phyloP scores from a whole-genome alignment of 2,329 filamentous ascomycete species.

The Trichoderma guizhouense region DNA sequence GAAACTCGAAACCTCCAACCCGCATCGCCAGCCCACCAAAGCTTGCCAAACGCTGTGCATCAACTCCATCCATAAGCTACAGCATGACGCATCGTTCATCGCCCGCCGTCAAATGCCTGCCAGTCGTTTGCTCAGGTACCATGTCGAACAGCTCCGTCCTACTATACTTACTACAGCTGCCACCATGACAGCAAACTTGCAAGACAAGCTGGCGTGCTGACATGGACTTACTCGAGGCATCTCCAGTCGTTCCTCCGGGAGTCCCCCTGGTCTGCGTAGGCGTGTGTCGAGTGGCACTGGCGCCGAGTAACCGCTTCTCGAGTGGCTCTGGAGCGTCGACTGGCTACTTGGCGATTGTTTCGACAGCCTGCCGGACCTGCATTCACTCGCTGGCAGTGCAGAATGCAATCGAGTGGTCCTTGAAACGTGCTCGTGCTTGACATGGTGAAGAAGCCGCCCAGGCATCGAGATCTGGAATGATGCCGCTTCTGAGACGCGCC shows the following conservation, averaged over 20 bases:
- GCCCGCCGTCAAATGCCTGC: not conserved
- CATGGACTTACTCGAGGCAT: too few species aligned
- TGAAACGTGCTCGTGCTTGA: slow-evolving; percentile 8
- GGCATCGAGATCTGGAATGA: not conserved
- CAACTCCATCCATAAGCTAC: not conserved
- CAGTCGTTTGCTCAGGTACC: slow-evolving; percentile 8
- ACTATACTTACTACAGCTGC: not conserved
- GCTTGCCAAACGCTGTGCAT: not conserved
- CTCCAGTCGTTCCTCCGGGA: not conserved
- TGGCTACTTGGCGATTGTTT: slow-evolving; percentile 8
- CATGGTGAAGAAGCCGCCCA: not conserved
- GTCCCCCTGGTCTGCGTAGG: not conserved
- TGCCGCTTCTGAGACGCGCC: slow-evolving; percentile 14
- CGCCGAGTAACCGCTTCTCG: slow-evolving; percentile 10
- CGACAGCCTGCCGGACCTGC: slow-evolving; percentile 7
- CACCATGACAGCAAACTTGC: not conserved
- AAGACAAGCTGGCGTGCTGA: not conserved
- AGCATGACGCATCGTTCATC: not conserved
- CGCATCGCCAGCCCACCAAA: not conserved
- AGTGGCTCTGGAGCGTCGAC: slow-evolving; percentile 17
- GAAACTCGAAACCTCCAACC: slow-evolving; percentile 25
- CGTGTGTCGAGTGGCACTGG: slow-evolving; percentile 21
- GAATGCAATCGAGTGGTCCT: not conserved
- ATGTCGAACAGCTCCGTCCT: not conserved
- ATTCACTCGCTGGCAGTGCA: slow-evolving; percentile 12